A percentile compares a stretch with the other conserved stretches of the same genome.
phyloP scores from a whole-genome alignment of 2,329 filamentous ascomycete species.

The Fusarium begoniae region DNA sequence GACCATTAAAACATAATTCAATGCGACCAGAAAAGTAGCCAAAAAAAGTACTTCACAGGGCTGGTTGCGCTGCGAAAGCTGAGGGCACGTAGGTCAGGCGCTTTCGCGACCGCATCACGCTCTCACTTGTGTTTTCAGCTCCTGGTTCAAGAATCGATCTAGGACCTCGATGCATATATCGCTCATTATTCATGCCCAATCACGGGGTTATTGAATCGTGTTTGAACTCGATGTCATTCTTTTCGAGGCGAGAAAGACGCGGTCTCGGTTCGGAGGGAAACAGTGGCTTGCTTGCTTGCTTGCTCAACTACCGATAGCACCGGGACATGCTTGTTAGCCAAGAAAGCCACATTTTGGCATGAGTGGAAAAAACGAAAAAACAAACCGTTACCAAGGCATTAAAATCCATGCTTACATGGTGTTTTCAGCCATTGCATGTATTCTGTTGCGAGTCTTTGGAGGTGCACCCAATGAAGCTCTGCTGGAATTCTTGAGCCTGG shows the following conservation, averaged over 20 bases:
- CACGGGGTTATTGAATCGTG: background rate
- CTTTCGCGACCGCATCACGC: too few relatives aligned
- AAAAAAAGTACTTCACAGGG: rapidly evolving
- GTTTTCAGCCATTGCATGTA: background rate
- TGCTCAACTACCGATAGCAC: constrained; percentile 12
- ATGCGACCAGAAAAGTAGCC: background rate
- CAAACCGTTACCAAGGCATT: background rate
- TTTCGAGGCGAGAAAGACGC: background rate
- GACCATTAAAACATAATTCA: background rate
- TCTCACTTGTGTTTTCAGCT: background rate
- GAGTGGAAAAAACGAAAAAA: background rate
- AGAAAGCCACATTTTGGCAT: background rate
- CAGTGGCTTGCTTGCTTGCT: background rate
- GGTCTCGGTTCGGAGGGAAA: background rate
- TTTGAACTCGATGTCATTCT: background rate
- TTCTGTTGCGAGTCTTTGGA: background rate
- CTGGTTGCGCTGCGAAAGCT: background rate
- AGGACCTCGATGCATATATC: background rate
- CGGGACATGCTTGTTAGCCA: background rate
- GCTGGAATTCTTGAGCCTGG: background rate
- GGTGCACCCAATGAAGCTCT: rapidly evolving
- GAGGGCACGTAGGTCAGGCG: too few relatives aligned
- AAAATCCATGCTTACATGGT: background rate
- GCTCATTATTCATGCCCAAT: background rate
- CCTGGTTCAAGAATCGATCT: rapidly evolving